Evolutionary conservation across 306 rosid genomes (phyloP), one percentile per base, ranked within the genome.

Genomic region (Abrus pulchellus): DNA sequence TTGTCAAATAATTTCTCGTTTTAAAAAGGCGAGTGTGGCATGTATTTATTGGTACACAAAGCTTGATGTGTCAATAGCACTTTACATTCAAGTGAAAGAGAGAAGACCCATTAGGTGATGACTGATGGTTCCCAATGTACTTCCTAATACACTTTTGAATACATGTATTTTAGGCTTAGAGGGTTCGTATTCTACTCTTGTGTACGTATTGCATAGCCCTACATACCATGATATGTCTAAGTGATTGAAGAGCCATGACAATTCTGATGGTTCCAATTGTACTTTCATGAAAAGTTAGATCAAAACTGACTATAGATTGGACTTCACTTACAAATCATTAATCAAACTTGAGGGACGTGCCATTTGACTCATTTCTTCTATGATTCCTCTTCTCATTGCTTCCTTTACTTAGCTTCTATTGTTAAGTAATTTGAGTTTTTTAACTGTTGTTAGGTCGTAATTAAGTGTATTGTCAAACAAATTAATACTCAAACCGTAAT

Each of bases 251-350:
- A 53, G 57, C 27, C 64, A 13, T 57, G 72, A 59, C 72, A 40
- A 75, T 47, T 57, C 45, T 36, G 48, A 68, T 49, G 82, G 43
- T 57, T 76, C 30, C 65, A 41, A 59, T 30, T 68, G 82, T 61
- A 69, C 68, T 52, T n/a, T 41, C 3, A 32, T 29, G 34, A 28
- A 9, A 59, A 50, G 67, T 62, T 83, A 11, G 65, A 69, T 41
- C 14, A 44, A 83, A 38, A 71, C 13, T 54, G 55, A 70, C 75
- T 7, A 43, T 29, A 61, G 62, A 52, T 82, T 70, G 61, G 61
- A 52, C 50, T 71, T 80, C 62, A 27, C 71, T 70, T 68, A 41
- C 64, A 53, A 5, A 20, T 53, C 36, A 29, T 8, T 33, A 45
- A n/a, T 65, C 45, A 45, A 65, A 47, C 48, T 75, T 44, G 52